phyloP scores from a whole-genome alignment of 345 rosid species.

The Lenwebbia sp. region DNA sequence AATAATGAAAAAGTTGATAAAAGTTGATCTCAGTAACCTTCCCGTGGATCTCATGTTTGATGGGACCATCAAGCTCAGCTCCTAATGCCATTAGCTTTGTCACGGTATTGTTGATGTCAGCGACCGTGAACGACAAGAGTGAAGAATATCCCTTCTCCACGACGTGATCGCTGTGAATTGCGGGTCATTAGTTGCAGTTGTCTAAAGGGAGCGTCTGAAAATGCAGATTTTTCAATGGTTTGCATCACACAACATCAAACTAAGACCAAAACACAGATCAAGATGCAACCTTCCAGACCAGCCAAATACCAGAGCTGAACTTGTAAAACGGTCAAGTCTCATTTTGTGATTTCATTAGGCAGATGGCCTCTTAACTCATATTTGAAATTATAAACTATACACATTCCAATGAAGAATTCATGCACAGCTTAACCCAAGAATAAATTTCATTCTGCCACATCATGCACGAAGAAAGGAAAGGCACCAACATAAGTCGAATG shows the following conservation, averaged over 20 bases:
- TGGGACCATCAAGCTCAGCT: constrained; percentile 81
- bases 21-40: constrained; percentile 42
- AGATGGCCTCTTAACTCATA: not conserved
- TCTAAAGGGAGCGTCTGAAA: not conserved
- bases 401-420: not conserved
- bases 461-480: not conserved
- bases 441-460: not conserved
- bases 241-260: not conserved
- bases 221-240: not conserved
- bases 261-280: not conserved
- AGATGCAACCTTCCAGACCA: not conserved
- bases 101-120: constrained; percentile 62
- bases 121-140: constrained; percentile 66
- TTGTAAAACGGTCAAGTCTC: not conserved
- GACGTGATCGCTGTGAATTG: constrained; percentile 31
- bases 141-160: constrained; percentile 62
- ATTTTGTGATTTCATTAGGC: not conserved
- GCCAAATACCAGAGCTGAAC: not conserved
- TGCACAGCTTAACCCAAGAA: not conserved
- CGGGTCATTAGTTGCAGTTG: not conserved
- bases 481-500: not conserved
- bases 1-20: not conserved
- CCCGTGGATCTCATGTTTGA: constrained; percentile 88
- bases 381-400: not conserved
- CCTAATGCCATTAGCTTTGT: constrained; percentile 80